These are phyloP conservation scores for Penicillium sumatraense DNA, from an alignment of 2,329 filamentous ascomycete species.

Conservation along the genomic window DNA sequence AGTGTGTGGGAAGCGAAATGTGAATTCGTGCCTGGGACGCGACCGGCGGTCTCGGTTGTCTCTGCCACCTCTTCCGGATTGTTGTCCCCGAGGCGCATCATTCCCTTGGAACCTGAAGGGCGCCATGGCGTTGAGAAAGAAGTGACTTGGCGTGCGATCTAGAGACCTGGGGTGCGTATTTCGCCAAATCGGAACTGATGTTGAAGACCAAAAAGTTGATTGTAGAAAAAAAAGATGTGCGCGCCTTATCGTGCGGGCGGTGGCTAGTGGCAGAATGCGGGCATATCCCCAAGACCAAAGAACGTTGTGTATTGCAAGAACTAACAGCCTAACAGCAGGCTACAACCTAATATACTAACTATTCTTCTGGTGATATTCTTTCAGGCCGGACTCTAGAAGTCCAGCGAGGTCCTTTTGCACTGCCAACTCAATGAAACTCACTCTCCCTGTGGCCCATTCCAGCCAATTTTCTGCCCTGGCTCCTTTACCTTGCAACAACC, in stretches of 20 bases:
- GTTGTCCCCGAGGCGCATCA: slow-evolving; percentile 11
- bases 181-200: not conserved
- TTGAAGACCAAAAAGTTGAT: not conserved
- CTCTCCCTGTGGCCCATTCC: slow-evolving; percentile 63
- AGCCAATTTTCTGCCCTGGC: slow-evolving; percentile 63
- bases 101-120: slow-evolving; percentile 42
- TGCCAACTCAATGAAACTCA: slow-evolving; percentile 65
- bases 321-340: too few species aligned
- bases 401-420: slow-evolving; percentile 36
- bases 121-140: slow-evolving; percentile 16
- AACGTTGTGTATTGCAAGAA: too few species aligned
- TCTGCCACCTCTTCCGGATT: not conserved
- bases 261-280: slow-evolving; percentile 12
- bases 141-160: not conserved
- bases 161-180: not conserved
- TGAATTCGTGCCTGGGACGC: slow-evolving; percentile 40
- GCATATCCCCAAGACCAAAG: not conserved
- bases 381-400: slow-evolving; percentile 30
- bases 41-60: slow-evolving; percentile 16
- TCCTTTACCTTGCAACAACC: slow-evolving; percentile 58
- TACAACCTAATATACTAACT: too few species aligned
- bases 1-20: slow-evolving; percentile 44
- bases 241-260: not conserved
- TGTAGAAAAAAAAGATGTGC: slow-evolving; percentile 1
- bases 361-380: not conserved